These are phyloP conservation scores for Paecilomyces sp. DNA, from an alignment of 2,329 filamentous ascomycete species.

Conservation along the genomic window DNA sequence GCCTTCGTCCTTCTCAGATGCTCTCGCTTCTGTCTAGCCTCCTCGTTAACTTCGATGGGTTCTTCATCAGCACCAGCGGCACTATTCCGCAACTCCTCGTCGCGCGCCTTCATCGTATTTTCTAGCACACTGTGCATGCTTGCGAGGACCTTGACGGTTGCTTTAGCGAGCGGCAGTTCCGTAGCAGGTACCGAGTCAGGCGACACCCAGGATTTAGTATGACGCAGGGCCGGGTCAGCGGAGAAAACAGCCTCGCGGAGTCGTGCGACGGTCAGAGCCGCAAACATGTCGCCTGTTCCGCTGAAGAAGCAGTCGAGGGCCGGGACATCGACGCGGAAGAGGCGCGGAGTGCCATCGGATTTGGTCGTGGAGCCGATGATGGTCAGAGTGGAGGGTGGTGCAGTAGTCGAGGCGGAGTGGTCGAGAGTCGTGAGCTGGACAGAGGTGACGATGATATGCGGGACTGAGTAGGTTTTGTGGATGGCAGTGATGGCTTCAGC, in stretches of 20 bases:
- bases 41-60: conserved; percentile 32
- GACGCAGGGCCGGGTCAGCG: conserved; percentile 40
- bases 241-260: conserved; percentile 71
- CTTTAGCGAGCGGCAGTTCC: conserved; percentile 74
- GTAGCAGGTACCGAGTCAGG: conserved; percentile 61
- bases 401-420: conserved; percentile 31
- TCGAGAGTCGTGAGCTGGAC: conserved; percentile 57
- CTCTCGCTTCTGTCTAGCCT: conserved; percentile 47
- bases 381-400: conserved; percentile 47
- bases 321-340: conserved; percentile 83
- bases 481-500: conserved; percentile 67
- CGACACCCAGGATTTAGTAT: conserved; percentile 64
- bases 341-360: conserved; percentile 60
- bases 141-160: conserved; percentile 78
- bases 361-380: conserved; percentile 69
- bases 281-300: conserved; percentile 98
- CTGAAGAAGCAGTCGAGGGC: conserved; percentile 90
- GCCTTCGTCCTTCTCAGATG: conserved; percentile 71
- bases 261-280: conserved; percentile 78
- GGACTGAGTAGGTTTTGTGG: conserved; percentile 68
- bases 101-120: conserved; percentile 59
- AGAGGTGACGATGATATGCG: conserved; percentile 89
- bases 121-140: conserved; percentile 84
- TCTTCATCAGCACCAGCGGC: conserved; percentile 13
- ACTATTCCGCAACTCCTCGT: conserved; percentile 50